A percentile compares a stretch with the other conserved stretches of the same genome.
These are phyloP conservation scores for Pseudocercospora ulei DNA, from an alignment of 2,329 filamentous ascomycete species.

Conservation along the genomic window DNA sequence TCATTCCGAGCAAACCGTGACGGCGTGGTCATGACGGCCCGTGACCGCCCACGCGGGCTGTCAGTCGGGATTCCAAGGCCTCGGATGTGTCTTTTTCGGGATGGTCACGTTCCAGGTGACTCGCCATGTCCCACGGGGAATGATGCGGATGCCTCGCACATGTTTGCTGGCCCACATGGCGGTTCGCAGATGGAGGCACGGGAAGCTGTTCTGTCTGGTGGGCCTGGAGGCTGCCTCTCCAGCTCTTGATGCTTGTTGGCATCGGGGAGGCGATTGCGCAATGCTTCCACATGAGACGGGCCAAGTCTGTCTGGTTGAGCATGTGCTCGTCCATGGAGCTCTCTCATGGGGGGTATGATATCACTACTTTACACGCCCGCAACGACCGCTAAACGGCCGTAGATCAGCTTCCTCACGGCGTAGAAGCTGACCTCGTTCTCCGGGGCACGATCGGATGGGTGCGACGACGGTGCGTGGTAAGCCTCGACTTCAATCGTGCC, in stretches of 20 bases:
- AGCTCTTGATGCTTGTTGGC: too few relatives aligned
- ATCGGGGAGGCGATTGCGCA: too few relatives aligned
- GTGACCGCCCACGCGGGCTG: not conserved
- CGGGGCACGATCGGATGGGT: conserved; percentile 30
- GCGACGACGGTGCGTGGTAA: conserved; percentile 46
- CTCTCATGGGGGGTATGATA: conserved; percentile 2
- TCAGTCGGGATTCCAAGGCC: not conserved
- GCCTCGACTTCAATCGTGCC: conserved; percentile 73
- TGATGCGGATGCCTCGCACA: conserved; percentile 1
- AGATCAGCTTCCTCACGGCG: conserved; percentile 81
- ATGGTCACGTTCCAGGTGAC: too few relatives aligned
- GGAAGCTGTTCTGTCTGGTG: too few relatives aligned
- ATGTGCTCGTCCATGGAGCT: too few relatives aligned
- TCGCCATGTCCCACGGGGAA: too few relatives aligned
- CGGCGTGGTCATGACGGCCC: conserved; percentile 6
- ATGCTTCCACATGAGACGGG: too few relatives aligned
- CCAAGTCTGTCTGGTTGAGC: too few relatives aligned
- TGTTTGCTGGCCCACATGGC: too few relatives aligned
- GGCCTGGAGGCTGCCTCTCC: too few relatives aligned
- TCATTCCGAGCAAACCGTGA: conserved; percentile 15
- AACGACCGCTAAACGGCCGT: conserved; percentile 86
- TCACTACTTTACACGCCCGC: conserved; percentile 45
- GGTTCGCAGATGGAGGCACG: too few relatives aligned
- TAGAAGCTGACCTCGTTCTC: conserved; percentile 61
- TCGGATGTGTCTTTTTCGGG: too few relatives aligned